These are phyloP conservation scores for Trichoderma semiorbis DNA, from an alignment of 2,329 filamentous ascomycete species.

Conservation along the genomic window DNA sequence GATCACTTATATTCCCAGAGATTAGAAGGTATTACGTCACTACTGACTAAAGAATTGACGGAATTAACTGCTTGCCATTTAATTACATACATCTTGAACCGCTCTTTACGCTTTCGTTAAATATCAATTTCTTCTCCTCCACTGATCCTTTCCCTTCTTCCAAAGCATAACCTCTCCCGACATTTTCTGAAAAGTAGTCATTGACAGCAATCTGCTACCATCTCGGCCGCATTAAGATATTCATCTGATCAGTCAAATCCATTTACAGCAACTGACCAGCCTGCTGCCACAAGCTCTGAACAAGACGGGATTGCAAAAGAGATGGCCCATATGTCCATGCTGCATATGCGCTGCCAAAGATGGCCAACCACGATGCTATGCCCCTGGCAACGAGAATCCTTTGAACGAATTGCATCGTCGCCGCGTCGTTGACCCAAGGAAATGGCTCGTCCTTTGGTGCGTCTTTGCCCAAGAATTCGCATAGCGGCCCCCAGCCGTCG, in stretches of 20 bases:
- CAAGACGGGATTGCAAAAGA: constrained; percentile 7
- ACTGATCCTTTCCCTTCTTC: background rate
- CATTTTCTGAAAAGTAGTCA: background rate
- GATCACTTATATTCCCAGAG: background rate
- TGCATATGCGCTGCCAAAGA: constrained; percentile 14
- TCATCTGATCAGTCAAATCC: too few relatives aligned
- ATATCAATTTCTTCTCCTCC: background rate
- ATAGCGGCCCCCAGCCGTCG: constrained; percentile 44
- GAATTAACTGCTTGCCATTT: background rate
- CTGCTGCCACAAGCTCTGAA: background rate
- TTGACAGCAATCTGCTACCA: background rate
- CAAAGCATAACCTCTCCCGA: background rate
- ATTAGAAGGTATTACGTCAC: background rate
- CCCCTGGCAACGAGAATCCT: constrained; percentile 19
- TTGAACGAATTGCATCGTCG: constrained; percentile 20
- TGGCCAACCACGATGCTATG: constrained; percentile 18
- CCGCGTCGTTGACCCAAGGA: constrained; percentile 32
- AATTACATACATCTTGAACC: background rate
- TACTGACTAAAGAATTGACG: background rate
- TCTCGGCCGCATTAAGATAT: background rate
- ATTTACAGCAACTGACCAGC: background rate
- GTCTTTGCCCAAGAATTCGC: constrained; percentile 36
- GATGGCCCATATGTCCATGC: constrained; percentile 13
- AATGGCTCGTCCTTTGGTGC: constrained; percentile 34
- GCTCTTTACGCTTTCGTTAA: background rate